Base-by-base conservation (phyloP, 495 filamentous ascomycete genomes). In the Venustampulla echinocandica region DNA sequence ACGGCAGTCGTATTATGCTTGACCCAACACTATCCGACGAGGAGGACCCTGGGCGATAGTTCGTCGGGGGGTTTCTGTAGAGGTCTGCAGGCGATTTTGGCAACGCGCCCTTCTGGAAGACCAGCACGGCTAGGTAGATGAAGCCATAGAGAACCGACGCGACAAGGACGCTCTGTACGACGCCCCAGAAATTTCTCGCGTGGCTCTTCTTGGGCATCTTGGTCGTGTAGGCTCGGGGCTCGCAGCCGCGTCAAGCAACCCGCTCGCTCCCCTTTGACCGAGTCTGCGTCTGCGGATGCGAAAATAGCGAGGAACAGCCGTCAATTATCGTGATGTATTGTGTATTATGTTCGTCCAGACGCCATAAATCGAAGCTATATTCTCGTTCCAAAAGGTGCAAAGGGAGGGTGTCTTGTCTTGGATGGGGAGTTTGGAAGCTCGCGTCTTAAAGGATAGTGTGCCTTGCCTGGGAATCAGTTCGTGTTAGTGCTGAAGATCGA, bases 131-230 rank as follows among this genome's bases (percentile, higher is more conserved):
- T 13, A 55, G 42, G 40, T 65, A 63, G 11, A 68, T 50, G 21
- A 57, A 30, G 9, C 54, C 42, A 39, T 69, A 69, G 3, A 59
- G 42, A 14, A 57, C 40, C 11, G 56, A 19, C 9, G 62, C 66
- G n/a, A 61, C 61, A 10, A 64, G 37, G 13, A 69, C 33, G 46
- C 68, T 69, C 35, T 66, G 59, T 18, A 69, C 23, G 7, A 69
- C 62, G 3, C 55, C 52, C n/a, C 55, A 56, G 13, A 58, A 47
- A 42, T 60, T 63, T 40, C 48, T 50, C 9, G 43, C 47, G 21
- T 42, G 47, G n/a, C 43, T 50, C 24, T 40, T 44, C 35, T 61
- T 57, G 5, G 50, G 50, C 65, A 66, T 61, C 46, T 55, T 43
- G 55, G n/a, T 52, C 18, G 47, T 42, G 44, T 4, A 0, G 22